Conservation (phyloP, 805 yeast species). For the Saccharomycopsis oosterbeekiorum region DNA sequence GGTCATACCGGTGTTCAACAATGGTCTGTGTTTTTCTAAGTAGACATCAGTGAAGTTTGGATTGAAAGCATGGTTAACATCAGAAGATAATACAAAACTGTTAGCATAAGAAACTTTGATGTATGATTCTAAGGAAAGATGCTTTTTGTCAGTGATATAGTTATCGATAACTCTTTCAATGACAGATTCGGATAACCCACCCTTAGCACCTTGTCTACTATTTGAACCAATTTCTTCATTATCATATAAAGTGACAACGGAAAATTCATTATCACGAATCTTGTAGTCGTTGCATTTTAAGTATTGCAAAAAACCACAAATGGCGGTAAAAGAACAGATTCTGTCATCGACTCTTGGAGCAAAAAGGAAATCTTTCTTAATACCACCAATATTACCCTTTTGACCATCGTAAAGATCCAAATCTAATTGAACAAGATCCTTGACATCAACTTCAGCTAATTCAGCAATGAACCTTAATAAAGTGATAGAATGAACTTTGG, state of each 20-base stretch:
- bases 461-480: conserved; percentile 61
- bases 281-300: conserved; percentile 28
- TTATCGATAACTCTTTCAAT: conserved; percentile 44
- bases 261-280: conserved; percentile 30
- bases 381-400: conserved; percentile 69
- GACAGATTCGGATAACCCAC: conserved; percentile 60
- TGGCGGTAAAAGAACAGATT: conserved; percentile 68
- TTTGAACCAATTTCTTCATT: conserved; percentile 80
- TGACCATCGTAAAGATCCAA: conserved; percentile 76
- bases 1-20: conserved; percentile 68
- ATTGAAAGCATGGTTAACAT: conserved; percentile 72
- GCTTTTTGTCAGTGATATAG: conserved; percentile 20
- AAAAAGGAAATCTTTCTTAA: conserved; percentile 64
- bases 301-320: conserved; percentile 44
- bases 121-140: conserved; percentile 22
- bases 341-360: conserved; percentile 84
- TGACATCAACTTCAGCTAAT: conserved; percentile 46
- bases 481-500: conserved; percentile 57
- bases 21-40: conserved; percentile 69
- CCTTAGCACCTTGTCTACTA: conserved; percentile 74
- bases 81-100: conserved; percentile 73
- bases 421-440: conserved; percentile 59
- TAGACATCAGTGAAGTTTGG: conserved; percentile 67
- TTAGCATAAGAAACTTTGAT: conserved; percentile 50
- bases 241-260: conserved; percentile 59